Conservation (phyloP, 2,329 filamentous ascomycete species). For the Calonectria ilicicola region DNA sequence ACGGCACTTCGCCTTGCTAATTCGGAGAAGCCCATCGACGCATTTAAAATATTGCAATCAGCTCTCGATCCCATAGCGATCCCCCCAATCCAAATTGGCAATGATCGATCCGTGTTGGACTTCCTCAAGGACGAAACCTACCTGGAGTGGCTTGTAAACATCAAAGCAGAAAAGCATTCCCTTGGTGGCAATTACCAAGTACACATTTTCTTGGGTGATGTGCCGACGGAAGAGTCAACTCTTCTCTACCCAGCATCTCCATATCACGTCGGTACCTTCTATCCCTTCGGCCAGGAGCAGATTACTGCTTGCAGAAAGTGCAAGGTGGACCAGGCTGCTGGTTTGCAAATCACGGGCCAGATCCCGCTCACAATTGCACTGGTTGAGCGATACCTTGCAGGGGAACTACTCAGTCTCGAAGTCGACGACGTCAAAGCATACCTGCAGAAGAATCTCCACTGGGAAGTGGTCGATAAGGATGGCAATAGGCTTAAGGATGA, state of each 20-base stretch:
- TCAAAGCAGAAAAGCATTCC: neutral
- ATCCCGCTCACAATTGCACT: neutral
- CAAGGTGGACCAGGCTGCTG: neutral
- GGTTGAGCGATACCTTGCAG: neutral
- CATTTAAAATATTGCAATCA: neutral
- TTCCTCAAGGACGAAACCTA: neutral
- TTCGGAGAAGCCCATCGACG: neutral
- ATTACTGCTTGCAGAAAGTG: neutral
- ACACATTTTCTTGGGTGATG: neutral
- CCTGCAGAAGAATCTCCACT: neutral
- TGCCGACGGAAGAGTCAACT: neutral
- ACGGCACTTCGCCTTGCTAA: neutral
- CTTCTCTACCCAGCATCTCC: neutral
- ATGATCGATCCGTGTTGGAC: neutral
- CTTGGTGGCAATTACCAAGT: neutral
- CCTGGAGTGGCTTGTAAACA: neutral
- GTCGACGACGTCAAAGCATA: neutral
- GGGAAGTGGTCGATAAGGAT: neutral
- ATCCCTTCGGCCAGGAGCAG: neutral
- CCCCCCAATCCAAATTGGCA: neutral
- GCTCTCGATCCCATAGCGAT: neutral
- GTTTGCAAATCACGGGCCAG: neutral
- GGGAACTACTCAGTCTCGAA: neutral
- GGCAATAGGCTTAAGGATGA: neutral
- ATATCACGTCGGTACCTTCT: neutral